Evolutionary conservation across 2,329 filamentous ascomycete species (phyloP).

Genomic region (Stagonosporopsis cucurbitacearum): DNA sequence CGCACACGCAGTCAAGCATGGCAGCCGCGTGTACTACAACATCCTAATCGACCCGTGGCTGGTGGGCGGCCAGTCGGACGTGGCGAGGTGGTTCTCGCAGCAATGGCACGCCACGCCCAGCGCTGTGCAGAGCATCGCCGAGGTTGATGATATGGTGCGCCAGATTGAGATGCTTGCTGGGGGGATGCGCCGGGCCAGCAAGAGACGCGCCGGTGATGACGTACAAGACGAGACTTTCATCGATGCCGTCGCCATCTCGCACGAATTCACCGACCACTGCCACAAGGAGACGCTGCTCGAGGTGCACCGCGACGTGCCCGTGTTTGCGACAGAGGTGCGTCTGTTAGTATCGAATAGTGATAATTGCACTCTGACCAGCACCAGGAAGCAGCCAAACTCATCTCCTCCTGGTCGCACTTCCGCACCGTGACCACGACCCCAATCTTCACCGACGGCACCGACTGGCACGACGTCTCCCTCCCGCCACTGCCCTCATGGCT

Average conservation of each 20-base stretch:
- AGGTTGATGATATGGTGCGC: constrained; percentile 60
- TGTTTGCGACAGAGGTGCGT: constrained; percentile 62
- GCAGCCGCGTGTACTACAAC: constrained; percentile 64
- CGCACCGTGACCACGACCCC: constrained; percentile 59
- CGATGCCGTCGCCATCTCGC: constrained; percentile 66
- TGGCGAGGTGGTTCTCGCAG: constrained; percentile 69
- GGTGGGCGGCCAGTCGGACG: constrained; percentile 66
- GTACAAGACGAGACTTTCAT: constrained; percentile 55
- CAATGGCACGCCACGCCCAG: constrained; percentile 67
- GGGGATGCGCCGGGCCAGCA: constrained; percentile 31
- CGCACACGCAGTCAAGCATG: constrained; percentile 48
- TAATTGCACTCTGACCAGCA: neutral
- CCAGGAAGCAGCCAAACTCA: constrained; percentile 62
- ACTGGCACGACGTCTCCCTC: constrained; percentile 56
- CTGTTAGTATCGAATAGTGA: no score
- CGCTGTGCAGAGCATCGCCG: constrained; percentile 60
- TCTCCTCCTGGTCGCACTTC: constrained; percentile 67
- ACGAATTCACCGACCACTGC: constrained; percentile 74
- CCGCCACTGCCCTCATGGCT: constrained; percentile 64
- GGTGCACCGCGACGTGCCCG: constrained; percentile 60
- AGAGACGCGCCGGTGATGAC: constrained; percentile 22
- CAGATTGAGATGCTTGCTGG: constrained; percentile 57
- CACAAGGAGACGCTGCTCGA: constrained; percentile 67
- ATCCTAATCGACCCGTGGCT: constrained; percentile 72
- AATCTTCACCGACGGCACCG: constrained; percentile 50